Base-by-base conservation (phyloP, 2,329 filamentous ascomycete species). In the Aspergillus sp. region DNA sequence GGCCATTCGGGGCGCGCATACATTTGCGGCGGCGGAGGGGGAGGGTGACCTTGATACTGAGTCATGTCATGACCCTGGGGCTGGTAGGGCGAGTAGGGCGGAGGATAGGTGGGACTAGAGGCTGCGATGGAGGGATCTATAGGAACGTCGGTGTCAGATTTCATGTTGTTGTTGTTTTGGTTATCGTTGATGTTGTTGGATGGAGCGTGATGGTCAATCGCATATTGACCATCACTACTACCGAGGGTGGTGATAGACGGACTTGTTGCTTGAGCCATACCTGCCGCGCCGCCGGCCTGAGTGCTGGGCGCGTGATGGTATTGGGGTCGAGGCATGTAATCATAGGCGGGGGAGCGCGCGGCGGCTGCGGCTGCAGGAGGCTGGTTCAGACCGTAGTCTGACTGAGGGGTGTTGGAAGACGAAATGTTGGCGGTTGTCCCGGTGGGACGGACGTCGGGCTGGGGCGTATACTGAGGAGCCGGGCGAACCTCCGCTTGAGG, bases 181-280 rank as follows among this genome's bases (percentile, higher is more conserved):
- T 19, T 17, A 19, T 17, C 17, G n/a, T 15, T 37, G 33, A 37
- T 15, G 33, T 37, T 37, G 76, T 81, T 79, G 77, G 84, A 85
- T 84, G 86, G 83, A 80, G 78, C 73, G 76, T 80, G 78, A 39
- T 39, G 37, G 37, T 20, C 37, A 12, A 30, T 30, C n/a, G n/a
- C n/a, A n/a, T n/a, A 19, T 65, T 77, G 76, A 70, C 78, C 86
- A 88, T 90, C 86, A 39, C 37, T 20, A 20, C 15, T 19, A 81
- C 84, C 81, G 77, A 88, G 78, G 83, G 86, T 63, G 54, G 59
- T 80, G 80, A 88, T 81, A 75, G 88, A 95, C 90, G 88, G 88
- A 95, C 90, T 95, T 86, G 88, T 88, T 85, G 89, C 83, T 88
- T 95, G 90, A 83, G 90, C 89, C 90, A 96, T 96, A 84, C 85